A percentile compares a stretch with the other conserved stretches of the same genome.
Evolutionary conservation across 352 stramenopile species (phyloP).

Genomic region (Phytophthora lateralis): DNA sequence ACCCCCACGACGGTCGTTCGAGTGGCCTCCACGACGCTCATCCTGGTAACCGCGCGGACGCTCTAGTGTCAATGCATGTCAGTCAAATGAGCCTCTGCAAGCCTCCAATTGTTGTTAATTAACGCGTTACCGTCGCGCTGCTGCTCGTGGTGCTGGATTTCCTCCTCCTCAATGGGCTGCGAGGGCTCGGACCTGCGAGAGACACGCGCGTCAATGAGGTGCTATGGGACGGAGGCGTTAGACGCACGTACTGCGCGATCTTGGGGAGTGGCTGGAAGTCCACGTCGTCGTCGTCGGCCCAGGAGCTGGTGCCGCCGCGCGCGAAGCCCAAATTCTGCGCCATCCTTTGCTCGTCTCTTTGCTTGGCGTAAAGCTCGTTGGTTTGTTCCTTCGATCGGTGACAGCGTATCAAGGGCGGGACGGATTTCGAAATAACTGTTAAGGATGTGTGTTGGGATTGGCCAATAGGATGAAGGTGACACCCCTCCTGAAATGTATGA

Average conservation of each 20-base stretch:
- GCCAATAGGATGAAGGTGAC: neutral
- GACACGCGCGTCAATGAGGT: conserved; percentile 5
- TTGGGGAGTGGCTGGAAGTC: conserved; percentile 60
- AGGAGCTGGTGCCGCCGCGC: conserved; percentile 60
- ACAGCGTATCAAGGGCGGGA: no score
- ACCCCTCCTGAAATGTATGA: conserved; percentile 3
- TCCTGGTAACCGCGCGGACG: conserved; percentile 17
- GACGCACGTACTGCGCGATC: conserved; percentile 49
- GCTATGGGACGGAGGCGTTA: neutral
- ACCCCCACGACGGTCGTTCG: conserved; percentile 22
- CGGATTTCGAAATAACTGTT: neutral
- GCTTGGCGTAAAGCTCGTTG: conserved; percentile 17
- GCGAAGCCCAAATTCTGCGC: conserved; percentile 67
- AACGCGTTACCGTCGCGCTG: conserved; percentile 31
- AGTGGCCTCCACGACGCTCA: conserved; percentile 17
- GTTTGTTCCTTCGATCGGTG: conserved; percentile 20
- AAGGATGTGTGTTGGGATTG: neutral
- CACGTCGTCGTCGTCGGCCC: conserved; percentile 81
- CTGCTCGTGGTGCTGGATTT: conserved; percentile 39
- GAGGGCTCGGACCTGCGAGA: conserved; percentile 32
- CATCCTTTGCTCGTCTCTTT: conserved; percentile 37
- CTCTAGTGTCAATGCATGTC: conserved; percentile 14
- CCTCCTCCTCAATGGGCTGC: conserved; percentile 47
- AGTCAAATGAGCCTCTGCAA: neutral
- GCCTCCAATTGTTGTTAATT: neutral